Base-by-base conservation (phyloP, 257 asterid genomes). In the Cinchona pubescens region DNA sequence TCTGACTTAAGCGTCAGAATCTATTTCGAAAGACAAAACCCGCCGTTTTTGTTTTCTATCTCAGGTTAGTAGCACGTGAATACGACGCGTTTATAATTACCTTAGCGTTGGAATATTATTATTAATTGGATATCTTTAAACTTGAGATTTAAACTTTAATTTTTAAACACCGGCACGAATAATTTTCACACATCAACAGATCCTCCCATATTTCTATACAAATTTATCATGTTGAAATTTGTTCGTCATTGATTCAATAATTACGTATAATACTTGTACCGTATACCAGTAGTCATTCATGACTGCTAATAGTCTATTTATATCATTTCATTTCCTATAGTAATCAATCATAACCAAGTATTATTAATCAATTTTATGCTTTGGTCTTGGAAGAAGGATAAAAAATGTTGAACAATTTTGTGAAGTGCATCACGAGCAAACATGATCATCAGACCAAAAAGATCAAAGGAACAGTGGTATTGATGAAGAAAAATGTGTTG, bases 401-500 rank as follows among this genome's bases (percentile, higher is more conserved):
- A n/a, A n/a, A 38, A 18, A 72, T 55, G 82, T 21, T 78, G 71
- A 59, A 25, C 32, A 82, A 76, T 21, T 32, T 68, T n/a, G 81
- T 56, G 71, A 72, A 68, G 16, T 71, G 68, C 37, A 76, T 65
- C 40, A 71, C 46, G 0, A 71, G 88, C 37, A 1, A 67, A 49
- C 67, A 82, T 78, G 88, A 78, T n/a, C n/a, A n/a, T n/a, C 71
- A 35, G 61, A 60, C 61, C 0, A n/a, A 69, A 42, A 80, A 73
- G 74, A 78, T 92, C 0, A 83, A 66, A 60, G 98, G 98, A 53
- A 83, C 38, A n/a, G 92, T 87, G 30, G 90, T 89, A 23, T 78
- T 92, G 82, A 84, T 83, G 88, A 90, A 89, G 92, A 92, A 88
- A 70, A 90, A 81, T 49, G 48, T 76, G 29, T 18, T 89, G 67